Base-by-base conservation (phyloP, 2,329 filamentous ascomycete species). In the Plenodomus biglobosus region DNA sequence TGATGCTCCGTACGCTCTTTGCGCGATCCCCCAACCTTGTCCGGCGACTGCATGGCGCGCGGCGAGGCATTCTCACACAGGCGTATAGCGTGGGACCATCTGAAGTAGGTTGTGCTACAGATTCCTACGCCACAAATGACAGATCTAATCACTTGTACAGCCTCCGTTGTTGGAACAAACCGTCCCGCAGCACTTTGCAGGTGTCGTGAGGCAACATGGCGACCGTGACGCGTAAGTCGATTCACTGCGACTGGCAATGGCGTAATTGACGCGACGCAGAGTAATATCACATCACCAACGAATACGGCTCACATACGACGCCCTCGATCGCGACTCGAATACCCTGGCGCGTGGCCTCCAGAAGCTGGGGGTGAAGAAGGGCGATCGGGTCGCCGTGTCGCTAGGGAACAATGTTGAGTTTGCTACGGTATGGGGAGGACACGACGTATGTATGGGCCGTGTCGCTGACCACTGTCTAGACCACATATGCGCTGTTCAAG, bases 401-500 rank as follows among this genome's bases (percentile, higher is more conserved):
- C 75, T 96, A 42, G 92, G 92, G 15, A 97, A 96, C 72, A 86
- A 85, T 36, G 77, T 86, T 59, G 91, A 96, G 71, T 92, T 90
- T 68, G 90, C 89, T 2, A 85, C 86, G 41, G 80, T 94, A 71
- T 63, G 77, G 6, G 27, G 13, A 7, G 27, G 3, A 32, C 15
- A 11, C 27, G 3, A 32, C 13, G 27, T 3, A 11, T 15, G 3
- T 32, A 3, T 15, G 13, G 27, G 15, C 8, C 6, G 36, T 3
- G 17, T 15, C 3, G 40, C 55, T 64, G 40, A 63, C 52, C 62
- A 24, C 46, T 30, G 42, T 74, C 8, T 37, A 72, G 79, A 69
- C 72, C 17, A 92, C 87, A 5, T 97, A 97, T 73, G 92, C 92
- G 1, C 72, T 94, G 45, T 96, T 92, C 77, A 97, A 97, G 73